phyloP scores from a whole-genome alignment of 306 rosid species.

The Lathyrus oleraceus region DNA sequence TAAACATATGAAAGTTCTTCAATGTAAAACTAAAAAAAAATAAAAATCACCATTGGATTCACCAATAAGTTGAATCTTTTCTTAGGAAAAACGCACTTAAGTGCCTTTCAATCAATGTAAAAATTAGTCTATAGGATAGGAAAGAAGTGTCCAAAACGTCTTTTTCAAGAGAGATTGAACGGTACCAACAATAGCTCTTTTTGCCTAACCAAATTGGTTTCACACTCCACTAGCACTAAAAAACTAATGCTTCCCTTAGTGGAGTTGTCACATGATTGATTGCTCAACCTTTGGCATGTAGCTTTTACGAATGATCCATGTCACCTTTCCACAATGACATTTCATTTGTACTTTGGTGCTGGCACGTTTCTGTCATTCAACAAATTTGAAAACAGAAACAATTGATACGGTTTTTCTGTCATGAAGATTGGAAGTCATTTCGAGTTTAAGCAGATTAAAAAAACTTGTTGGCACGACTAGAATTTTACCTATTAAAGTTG shows the following conservation, averaged over 20 bases:
- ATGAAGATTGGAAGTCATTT: constrained; percentile 16
- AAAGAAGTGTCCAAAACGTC: not conserved
- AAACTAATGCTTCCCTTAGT: constrained; percentile 21
- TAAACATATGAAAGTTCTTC: too few relatives aligned
- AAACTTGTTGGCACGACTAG: too few relatives aligned
- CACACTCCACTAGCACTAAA: constrained; percentile 11
- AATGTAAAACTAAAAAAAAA: too few relatives aligned
- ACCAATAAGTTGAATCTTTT: not conserved
- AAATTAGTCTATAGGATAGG: not conserved
- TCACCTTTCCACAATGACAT: constrained; percentile 27
- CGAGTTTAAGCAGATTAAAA: too few relatives aligned
- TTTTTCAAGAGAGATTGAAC: not conserved
- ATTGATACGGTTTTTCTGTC: not conserved
- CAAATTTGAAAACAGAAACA: not conserved
- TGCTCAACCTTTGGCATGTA: constrained; percentile 24
- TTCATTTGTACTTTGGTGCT: constrained; percentile 30
- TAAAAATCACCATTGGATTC: not conserved
- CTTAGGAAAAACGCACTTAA: not conserved
- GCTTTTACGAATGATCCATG: constrained; percentile 21
- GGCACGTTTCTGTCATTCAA: constrained; percentile 2
- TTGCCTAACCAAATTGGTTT: constrained; percentile 23
- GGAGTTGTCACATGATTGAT: constrained; percentile 36
- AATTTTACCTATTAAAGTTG: too few relatives aligned
- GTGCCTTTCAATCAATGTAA: not conserved
- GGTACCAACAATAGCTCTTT: not conserved